phyloP scores from a whole-genome alignment of 2,329 filamentous ascomycete species.

The Neurospora sp. region DNA sequence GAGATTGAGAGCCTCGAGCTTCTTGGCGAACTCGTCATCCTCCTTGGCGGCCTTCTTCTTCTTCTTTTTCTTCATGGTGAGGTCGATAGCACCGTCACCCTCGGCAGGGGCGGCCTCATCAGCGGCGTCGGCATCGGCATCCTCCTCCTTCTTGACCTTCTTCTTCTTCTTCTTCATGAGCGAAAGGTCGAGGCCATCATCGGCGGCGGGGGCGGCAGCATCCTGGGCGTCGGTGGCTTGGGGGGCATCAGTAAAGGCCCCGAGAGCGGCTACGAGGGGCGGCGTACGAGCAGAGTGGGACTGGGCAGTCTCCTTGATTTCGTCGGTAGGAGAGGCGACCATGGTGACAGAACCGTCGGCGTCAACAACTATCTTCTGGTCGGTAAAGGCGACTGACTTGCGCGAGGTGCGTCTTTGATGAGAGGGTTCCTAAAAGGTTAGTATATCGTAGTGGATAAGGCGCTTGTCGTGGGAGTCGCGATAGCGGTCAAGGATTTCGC shows the following conservation, averaged over 20 bases:
- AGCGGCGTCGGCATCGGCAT: conserved; percentile 36
- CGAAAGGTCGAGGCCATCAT: conserved; percentile 42
- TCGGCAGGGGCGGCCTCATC: conserved; percentile 33
- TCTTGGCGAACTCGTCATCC: conserved; percentile 25
- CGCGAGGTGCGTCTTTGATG: conserved; percentile 41
- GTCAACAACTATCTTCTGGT: conserved; percentile 80
- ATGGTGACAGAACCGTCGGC: conserved; percentile 78
- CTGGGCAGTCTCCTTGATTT: conserved; percentile 71
- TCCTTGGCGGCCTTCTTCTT: conserved; percentile 57
- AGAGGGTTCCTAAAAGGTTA: conserved; percentile 21
- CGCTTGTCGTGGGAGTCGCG: background rate
- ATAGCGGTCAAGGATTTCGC: background rate
- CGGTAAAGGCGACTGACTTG: conserved; percentile 91
- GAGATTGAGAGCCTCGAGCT: conserved; percentile 21
- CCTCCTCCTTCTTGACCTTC: conserved; percentile 38
- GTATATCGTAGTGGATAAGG: conserved; percentile 4
- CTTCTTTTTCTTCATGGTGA: conserved; percentile 66
- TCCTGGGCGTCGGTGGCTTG: conserved; percentile 35
- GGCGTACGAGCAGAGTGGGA: conserved; percentile 65
- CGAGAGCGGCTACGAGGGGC: conserved; percentile 45
- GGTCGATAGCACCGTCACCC: conserved; percentile 37
- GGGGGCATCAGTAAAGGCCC: conserved; percentile 42
- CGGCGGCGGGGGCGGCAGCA: conserved; percentile 45
- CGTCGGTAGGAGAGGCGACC: conserved; percentile 57
- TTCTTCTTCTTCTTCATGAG: conserved; percentile 79